Evolutionary conservation across 129 eudicot species (phyloP).

Genomic region (Mikania micrantha): DNA sequence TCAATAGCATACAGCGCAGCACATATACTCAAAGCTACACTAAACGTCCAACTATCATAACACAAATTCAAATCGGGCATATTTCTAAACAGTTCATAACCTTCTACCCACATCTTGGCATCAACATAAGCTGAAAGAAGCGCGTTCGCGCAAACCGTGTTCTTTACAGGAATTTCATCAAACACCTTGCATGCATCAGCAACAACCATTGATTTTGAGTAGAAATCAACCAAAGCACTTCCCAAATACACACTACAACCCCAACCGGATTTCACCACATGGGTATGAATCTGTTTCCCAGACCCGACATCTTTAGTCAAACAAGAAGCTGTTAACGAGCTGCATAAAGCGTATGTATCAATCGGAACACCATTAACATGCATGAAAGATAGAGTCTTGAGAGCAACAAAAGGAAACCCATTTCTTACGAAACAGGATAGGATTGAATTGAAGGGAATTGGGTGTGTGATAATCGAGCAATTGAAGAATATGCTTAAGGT

Average conservation of each 20-base stretch:
- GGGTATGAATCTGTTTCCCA: constrained; percentile 54
- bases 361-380: constrained; percentile 42
- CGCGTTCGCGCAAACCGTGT: constrained; percentile 58
- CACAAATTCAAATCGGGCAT: constrained; percentile 43
- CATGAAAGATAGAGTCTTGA: constrained; percentile 58
- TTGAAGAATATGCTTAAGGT: constrained; percentile 46
- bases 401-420: constrained; percentile 45
- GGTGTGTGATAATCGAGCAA: constrained; percentile 42
- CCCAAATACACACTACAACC: constrained; percentile 68
- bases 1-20: constrained; percentile 41
- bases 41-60: constrained; percentile 54
- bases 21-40: constrained; percentile 50
- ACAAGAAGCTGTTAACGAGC: constrained; percentile 54
- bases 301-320: constrained; percentile 17
- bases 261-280: constrained; percentile 67
- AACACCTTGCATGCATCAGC: constrained; percentile 56
- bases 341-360: constrained; percentile 62
- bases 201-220: constrained; percentile 33
- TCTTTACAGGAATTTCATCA: constrained; percentile 71
- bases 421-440: constrained; percentile 39
- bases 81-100: constrained; percentile 34
- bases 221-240: constrained; percentile 65
- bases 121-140: constrained; percentile 66
- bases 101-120: constrained; percentile 59
- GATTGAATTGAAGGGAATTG: constrained; percentile 61